phyloP scores from a whole-genome alignment of 805 yeast species.

The Candida palmyrensis region DNA sequence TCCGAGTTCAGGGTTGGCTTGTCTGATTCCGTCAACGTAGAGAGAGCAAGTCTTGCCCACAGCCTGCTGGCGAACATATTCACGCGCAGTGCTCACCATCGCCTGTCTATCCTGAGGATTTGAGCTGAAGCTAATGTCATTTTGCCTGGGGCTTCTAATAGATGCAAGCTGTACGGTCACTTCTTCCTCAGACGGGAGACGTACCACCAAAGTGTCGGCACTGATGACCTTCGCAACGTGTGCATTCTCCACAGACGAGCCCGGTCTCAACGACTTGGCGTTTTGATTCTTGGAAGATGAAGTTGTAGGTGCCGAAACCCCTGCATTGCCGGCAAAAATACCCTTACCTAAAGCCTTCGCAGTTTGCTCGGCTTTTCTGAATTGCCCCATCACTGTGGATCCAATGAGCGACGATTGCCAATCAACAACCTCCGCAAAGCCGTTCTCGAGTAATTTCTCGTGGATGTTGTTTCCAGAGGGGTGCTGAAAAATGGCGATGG shows the following conservation, averaged over 20 bases:
- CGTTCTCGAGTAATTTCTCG: conserved; percentile 59
- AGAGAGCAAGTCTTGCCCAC: conserved; percentile 70
- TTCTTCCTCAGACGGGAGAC: conserved; percentile 47
- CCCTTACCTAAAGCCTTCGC: conserved; percentile 59
- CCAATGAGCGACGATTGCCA: conserved; percentile 76
- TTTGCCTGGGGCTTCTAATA: conserved; percentile 65
- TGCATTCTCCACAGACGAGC: conserved; percentile 46
- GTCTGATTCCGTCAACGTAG: conserved; percentile 59
- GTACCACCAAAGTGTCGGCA: conserved; percentile 61
- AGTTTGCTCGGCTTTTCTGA: conserved; percentile 59
- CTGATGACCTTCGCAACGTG: conserved; percentile 57
- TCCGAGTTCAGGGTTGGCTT: conserved; percentile 47
- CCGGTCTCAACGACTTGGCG: conserved; percentile 28
- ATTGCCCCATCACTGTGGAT: conserved; percentile 50
- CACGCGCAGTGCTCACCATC: conserved; percentile 62
- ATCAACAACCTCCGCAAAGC: conserved; percentile 71
- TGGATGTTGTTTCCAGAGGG: conserved; percentile 74
- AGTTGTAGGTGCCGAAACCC: conserved; percentile 14
- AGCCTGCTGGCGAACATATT: conserved; percentile 60
- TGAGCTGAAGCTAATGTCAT: conserved; percentile 45
- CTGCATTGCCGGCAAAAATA: conserved; percentile 44
- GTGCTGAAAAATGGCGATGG: conserved; percentile 55
- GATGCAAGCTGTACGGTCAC: conserved; percentile 72
- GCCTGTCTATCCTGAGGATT: conserved; percentile 38
- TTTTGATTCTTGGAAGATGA: conserved; percentile 9